Evolutionary conservation across 768 basidiomycete species (phyloP).

Genomic region (Mycena belliarum): DNA sequence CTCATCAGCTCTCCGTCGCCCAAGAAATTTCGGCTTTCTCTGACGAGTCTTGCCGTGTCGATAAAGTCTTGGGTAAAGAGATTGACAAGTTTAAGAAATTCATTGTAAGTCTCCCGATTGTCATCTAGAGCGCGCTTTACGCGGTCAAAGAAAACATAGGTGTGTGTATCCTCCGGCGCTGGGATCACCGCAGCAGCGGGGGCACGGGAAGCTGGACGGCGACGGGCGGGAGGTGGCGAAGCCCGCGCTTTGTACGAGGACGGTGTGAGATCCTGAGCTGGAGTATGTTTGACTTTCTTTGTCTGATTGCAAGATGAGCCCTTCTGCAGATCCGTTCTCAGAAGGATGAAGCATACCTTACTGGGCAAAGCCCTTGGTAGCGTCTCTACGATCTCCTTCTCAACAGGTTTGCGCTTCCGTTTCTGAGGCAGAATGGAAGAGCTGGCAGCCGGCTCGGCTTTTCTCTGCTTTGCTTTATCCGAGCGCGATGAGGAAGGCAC

Average conservation of each 20-base stretch:
- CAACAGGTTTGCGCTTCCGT: constrained; percentile 64
- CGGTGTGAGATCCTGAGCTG: constrained; percentile 40
- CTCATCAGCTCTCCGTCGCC: constrained; percentile 77
- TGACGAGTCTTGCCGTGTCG: constrained; percentile 79
- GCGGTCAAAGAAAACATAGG: constrained; percentile 77
- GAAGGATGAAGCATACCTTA: constrained; percentile 39
- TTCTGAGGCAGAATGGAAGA: constrained; percentile 57
- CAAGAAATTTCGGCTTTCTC: constrained; percentile 75
- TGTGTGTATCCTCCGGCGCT: constrained; percentile 19
- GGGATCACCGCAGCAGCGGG: constrained; percentile 31
- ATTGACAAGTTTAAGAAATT: constrained; percentile 94
- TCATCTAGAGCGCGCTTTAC: constrained; percentile 70
- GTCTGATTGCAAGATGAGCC: constrained; percentile 18
- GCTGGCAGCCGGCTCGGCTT: constrained; percentile 26
- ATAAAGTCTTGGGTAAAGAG: constrained; percentile 94
- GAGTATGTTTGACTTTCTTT: constrained; percentile 39
- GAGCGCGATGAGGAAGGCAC: constrained; percentile 29
- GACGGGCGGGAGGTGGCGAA: constrained; percentile 32
- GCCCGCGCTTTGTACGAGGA: constrained; percentile 38
- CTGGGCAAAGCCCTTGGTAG: constrained; percentile 18
- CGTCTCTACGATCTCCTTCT: constrained; percentile 44
- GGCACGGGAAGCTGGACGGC: constrained; percentile 19
- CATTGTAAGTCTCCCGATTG: constrained; percentile 80
- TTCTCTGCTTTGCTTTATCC: constrained; percentile 22
- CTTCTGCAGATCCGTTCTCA: background rate